Conservation (phyloP, 1,284 basidiomycete genomes). For the Cutaneotrichosporon dermatis region DNA sequence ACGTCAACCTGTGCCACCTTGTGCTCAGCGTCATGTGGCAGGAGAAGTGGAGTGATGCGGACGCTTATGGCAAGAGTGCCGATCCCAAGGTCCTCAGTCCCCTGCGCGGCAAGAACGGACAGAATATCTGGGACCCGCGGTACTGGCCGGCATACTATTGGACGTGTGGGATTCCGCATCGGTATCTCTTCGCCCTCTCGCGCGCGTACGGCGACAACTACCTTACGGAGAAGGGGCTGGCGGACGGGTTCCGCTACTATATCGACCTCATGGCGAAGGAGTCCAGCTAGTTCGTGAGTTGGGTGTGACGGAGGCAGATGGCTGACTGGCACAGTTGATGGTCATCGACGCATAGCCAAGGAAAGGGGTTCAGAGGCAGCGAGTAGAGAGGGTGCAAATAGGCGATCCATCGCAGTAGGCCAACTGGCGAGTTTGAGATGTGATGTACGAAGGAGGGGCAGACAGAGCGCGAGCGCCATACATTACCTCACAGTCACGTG, state of each 20-base stretch:
- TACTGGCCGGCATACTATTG: background rate
- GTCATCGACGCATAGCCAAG: no score
- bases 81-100: background rate
- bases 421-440: no score
- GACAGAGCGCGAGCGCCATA: no score
- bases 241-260: background rate
- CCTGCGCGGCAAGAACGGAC: no score
- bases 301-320: background rate
- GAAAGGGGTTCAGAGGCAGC: no score
- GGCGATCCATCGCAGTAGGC: no score
- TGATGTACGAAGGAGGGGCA: no score
- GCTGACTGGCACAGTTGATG: no score
- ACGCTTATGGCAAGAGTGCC: background rate
- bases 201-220: background rate
- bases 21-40: no score
- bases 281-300: no score
- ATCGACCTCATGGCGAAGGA: background rate
- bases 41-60: background rate
- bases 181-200: background rate
- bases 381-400: no score
- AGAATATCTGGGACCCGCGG: background rate
- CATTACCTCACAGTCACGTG: no score
- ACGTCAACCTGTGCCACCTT: background rate
- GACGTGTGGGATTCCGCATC: background rate
- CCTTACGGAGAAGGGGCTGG: background rate